Conservation (phyloP, 768 basidiomycete genomes). For the Tricholoma terreum region DNA sequence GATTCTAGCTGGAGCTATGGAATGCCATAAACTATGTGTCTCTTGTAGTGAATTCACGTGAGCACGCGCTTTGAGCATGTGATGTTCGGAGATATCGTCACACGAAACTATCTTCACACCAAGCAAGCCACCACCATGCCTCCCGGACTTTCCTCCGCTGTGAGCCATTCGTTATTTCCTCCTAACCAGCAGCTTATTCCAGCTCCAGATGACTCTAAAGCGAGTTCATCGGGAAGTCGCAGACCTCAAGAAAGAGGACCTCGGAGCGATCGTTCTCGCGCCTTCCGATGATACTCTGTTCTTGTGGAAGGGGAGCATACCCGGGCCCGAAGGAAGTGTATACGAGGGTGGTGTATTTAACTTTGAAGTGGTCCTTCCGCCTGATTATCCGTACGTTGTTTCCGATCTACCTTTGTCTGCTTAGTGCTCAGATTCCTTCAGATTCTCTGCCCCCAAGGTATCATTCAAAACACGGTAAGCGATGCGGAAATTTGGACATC, state of each 20-base stretch:
- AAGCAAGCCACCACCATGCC: conserved; percentile 20
- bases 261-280: conserved; percentile 66
- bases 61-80: not conserved
- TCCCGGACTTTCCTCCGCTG: conserved; percentile 23
- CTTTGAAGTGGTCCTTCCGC: conserved; percentile 59
- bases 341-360: conserved; percentile 80
- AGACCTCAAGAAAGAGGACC: conserved; percentile 79
- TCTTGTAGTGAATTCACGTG: not conserved
- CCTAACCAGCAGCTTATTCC: not conserved
- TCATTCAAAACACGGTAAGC: conserved; percentile 68
- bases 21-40: too few species aligned
- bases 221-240: conserved; percentile 81
- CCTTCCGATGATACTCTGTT: conserved; percentile 67
- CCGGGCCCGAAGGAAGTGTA: conserved; percentile 78
- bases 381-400: conserved; percentile 74
- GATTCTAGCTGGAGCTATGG: too few species aligned
- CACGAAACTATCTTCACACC: not conserved
- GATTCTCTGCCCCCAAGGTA: conserved; percentile 80
- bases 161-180: conserved; percentile 6
- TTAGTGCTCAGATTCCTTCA: conserved; percentile 22
- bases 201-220: conserved; percentile 58
- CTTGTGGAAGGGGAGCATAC: conserved; percentile 73
- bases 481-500: not conserved
- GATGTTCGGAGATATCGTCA: not conserved
- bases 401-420: not conserved